Base-by-base conservation (phyloP, 768 basidiomycete species). In the Obba rivulosa region DNA sequence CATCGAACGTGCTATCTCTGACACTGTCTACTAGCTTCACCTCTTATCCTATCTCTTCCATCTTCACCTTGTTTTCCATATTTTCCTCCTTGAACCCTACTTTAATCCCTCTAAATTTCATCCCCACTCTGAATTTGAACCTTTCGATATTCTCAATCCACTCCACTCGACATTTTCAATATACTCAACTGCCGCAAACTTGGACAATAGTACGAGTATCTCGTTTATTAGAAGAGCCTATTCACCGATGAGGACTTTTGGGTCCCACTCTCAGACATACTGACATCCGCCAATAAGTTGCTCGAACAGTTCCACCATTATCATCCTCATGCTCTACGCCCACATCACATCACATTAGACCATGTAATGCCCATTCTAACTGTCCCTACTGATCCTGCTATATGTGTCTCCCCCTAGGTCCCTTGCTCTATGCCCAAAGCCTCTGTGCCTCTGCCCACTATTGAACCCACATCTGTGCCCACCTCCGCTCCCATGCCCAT, bases 1-100 rank as follows among this genome's bases (percentile, higher is more conserved):
- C 28, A 31, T 31, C 5, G 5, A 7, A 31, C 28, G 28, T 31
- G 28, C 13, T 13, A 5, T 31, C 28, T 7, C 5, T 5, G 13
- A 31, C 28, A 13, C 5, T 13, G 13, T 13, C 28, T 5, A 7
- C 28, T 5, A 31, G 28, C 28, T 31, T 13, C 7, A 31, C 13
- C 28, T 31, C 5, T 13, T 13, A 5, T 13, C 28, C 2, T 59
- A 61, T 21, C 55, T 73, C 21, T 63, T 62, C 5, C 43, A 44
- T 10, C 56, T 73, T 10, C 67, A 72, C 34, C 69, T 67, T 17
- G 66, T 72, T 9, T 72, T 74, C 57, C 60, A 72, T 49, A 59
- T 62, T 20, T 69, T 64, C 5, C 68, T 69, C 31, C 62, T 65
- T 1, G 51, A 63, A 43, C 55, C 49, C 4, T 53, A 50, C 43